Evolutionary conservation across 169 alveolate genomes (phyloP).

Genomic region (Toxoplasma gondii): DNA sequence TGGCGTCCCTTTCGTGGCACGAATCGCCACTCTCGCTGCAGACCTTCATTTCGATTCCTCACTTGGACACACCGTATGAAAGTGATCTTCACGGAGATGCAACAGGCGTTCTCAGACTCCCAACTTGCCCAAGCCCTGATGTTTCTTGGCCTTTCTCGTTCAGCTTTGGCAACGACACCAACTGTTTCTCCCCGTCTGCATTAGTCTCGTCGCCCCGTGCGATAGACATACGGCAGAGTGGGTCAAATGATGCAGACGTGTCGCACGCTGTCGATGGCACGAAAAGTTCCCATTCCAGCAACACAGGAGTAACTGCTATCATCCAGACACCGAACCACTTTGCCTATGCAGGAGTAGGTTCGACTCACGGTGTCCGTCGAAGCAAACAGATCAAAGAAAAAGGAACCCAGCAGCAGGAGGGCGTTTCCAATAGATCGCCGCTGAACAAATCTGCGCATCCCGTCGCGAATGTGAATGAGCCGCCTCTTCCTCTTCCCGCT

Average conservation of each 20-base stretch:
- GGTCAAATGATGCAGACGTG: not conserved
- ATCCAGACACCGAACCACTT: not conserved
- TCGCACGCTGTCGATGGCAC: not conserved
- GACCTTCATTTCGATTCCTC: not conserved
- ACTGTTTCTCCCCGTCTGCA: not conserved
- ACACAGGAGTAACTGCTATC: not conserved
- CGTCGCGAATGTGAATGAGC: not conserved
- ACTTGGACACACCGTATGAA: not conserved
- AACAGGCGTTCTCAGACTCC: not conserved
- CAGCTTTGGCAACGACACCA: not conserved
- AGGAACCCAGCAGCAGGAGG: not conserved
- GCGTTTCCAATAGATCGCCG: not conserved
- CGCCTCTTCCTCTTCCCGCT: not conserved
- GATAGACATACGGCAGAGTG: not conserved
- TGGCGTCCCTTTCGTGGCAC: constrained; percentile 12
- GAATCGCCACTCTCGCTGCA: not conserved
- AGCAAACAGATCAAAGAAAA: not conserved
- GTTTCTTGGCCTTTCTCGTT: not conserved
- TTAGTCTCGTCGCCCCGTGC: not conserved
- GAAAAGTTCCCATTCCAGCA: not conserved
- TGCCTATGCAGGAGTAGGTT: not conserved
- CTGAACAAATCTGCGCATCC: not conserved
- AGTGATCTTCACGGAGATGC: not conserved
- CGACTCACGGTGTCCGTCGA: constrained; percentile 11
- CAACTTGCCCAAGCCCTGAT: not conserved